A percentile compares a stretch with the other conserved stretches of the same genome.
Conservation (phyloP, 2,329 filamentous ascomycete species). For the Calonectria pseudoturangicola region DNA sequence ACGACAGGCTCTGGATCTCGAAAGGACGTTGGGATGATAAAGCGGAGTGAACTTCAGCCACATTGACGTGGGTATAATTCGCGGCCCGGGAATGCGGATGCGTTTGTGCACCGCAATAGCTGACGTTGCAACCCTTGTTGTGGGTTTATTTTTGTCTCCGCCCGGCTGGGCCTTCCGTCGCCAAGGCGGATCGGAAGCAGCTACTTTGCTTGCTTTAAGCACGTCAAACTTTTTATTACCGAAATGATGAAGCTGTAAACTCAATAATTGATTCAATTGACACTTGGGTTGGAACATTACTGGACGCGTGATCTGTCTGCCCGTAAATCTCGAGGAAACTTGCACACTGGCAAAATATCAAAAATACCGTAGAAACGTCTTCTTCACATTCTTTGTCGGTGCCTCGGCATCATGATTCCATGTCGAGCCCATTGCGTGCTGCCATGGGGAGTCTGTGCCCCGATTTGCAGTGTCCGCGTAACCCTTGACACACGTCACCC, state of each 20-base stretch:
- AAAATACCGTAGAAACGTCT: background rate
- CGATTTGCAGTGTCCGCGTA: constrained; percentile 19
- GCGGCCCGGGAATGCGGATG: constrained; percentile 3
- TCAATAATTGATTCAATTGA: background rate
- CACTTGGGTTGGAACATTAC: background rate
- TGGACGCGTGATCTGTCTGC: no score
- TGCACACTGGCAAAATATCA: background rate
- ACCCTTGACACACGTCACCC: constrained; percentile 17
- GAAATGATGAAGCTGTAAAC: background rate
- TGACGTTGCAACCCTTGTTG: constrained; percentile 15
- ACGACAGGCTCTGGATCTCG: background rate
- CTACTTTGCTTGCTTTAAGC: background rate
- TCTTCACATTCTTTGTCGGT: background rate
- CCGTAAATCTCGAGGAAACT: background rate
- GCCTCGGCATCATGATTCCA: constrained; percentile 15
- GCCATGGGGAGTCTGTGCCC: constrained; percentile 17
- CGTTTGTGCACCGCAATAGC: background rate
- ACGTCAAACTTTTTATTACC: background rate
- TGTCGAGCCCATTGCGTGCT: constrained; percentile 11
- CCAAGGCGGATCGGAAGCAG: background rate
- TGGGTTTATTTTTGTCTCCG: constrained; percentile 17
- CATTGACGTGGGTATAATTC: constrained; percentile 19
- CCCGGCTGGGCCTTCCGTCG: constrained; percentile 3
- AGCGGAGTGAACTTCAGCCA: constrained; percentile 11
- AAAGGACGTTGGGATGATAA: background rate